These are phyloP conservation scores for Colletotrichum truncatum DNA, from an alignment of 2,329 filamentous ascomycete genomes.

Conservation along the genomic window DNA sequence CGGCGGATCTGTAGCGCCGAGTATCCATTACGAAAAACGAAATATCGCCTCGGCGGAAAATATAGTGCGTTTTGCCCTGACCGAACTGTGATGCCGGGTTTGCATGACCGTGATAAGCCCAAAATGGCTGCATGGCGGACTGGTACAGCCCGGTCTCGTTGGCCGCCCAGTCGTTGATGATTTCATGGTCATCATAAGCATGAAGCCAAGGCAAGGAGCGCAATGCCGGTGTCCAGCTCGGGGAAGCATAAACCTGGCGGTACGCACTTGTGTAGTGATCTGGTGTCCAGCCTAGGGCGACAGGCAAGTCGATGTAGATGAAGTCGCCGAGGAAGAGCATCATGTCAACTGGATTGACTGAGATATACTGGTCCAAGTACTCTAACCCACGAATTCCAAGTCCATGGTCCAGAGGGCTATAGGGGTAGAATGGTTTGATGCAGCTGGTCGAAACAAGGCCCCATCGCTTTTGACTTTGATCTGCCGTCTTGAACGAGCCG, in stretches of 20 bases:
- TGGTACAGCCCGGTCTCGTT: slow-evolving; percentile 70
- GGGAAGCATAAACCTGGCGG: slow-evolving; percentile 72
- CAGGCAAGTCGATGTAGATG: slow-evolving; percentile 68
- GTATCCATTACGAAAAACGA: slow-evolving; percentile 78
- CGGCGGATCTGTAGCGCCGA: slow-evolving; percentile 61
- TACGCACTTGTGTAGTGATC: slow-evolving; percentile 49
- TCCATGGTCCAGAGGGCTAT: slow-evolving; percentile 68
- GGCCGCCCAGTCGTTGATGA: slow-evolving; percentile 74
- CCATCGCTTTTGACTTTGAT: slow-evolving; percentile 52
- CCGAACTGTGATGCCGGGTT: slow-evolving; percentile 62
- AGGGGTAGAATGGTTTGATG: slow-evolving; percentile 75
- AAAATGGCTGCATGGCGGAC: slow-evolving; percentile 70
- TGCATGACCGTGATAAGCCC: slow-evolving; percentile 69
- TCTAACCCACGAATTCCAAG: slow-evolving; percentile 69
- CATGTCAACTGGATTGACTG: slow-evolving; percentile 47
- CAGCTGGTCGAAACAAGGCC: slow-evolving; percentile 71
- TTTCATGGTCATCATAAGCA: slow-evolving; percentile 77
- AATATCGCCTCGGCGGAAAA: slow-evolving; percentile 68
- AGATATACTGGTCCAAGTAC: slow-evolving; percentile 37
- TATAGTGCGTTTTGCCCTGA: slow-evolving; percentile 67
- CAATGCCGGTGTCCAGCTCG: slow-evolving; percentile 60
- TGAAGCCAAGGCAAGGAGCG: slow-evolving; percentile 72
- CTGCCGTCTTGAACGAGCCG: slow-evolving; percentile 69
- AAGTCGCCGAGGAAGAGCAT: slow-evolving; percentile 66
- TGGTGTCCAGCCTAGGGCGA: slow-evolving; percentile 32